Evolutionary conservation across 2,329 filamentous ascomycete genomes (phyloP).

Genomic region (Colletotrichum siamense): DNA sequence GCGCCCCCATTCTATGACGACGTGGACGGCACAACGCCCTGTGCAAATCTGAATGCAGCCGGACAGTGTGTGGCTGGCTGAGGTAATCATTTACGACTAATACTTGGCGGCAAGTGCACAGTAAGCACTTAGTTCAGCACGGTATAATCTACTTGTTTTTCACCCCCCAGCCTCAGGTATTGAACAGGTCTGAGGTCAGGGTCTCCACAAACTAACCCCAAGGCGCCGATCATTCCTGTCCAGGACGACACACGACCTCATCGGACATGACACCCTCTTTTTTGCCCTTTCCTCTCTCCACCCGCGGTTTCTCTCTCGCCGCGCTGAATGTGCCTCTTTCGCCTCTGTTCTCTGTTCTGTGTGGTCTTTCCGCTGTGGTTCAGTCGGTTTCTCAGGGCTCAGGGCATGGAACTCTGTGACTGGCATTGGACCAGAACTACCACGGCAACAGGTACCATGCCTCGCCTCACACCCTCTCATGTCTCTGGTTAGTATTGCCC

Average conservation of each 20-base stretch:
- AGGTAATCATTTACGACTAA: not conserved
- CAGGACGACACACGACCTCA: conserved; percentile 23
- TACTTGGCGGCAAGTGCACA: not conserved
- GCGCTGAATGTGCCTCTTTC: not conserved
- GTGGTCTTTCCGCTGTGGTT: not conserved
- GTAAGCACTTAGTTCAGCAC: not conserved
- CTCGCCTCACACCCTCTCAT: not conserved
- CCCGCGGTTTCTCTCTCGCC: not conserved
- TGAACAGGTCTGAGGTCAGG: conserved; percentile 24
- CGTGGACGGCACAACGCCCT: not conserved
- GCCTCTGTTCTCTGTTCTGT: not conserved
- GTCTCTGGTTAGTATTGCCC: not conserved
- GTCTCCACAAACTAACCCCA: not conserved
- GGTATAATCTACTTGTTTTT: not conserved
- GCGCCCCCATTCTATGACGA: conserved; percentile 16
- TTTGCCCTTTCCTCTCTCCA: not conserved
- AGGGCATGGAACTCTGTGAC: not conserved
- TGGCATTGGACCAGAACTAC: not conserved
- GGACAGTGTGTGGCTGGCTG: not conserved
- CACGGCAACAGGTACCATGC: not conserved
- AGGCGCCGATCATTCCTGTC: conserved; percentile 20
- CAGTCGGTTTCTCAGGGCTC: not conserved
- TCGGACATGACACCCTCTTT: conserved; percentile 18
- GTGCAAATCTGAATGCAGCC: not conserved
- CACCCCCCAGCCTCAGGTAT: not conserved